Evolutionary conservation across 441 rosid species (phyloP).

Genomic region (Bruguiera hainesii): DNA sequence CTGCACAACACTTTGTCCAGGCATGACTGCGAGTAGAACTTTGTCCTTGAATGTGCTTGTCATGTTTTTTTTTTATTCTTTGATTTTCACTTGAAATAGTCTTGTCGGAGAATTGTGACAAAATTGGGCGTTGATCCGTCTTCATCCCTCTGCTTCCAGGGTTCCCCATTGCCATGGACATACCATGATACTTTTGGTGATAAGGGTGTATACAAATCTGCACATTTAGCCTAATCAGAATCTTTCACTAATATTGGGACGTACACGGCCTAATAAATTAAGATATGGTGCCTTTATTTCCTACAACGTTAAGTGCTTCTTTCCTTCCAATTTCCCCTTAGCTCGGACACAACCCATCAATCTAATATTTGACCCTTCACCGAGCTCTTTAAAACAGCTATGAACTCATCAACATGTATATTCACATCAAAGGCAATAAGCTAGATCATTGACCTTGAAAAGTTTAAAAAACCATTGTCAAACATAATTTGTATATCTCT

Average conservation of each 20-base stretch:
- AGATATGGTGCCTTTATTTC: neutral
- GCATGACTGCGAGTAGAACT: constrained; percentile 4
- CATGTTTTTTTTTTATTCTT: neutral
- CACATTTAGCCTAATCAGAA: constrained; percentile 22
- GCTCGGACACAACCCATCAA: neutral
- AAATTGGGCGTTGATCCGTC: constrained; percentile 39
- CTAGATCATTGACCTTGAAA: too few relatives aligned
- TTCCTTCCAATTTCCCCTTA: too few relatives aligned
- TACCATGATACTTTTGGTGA: constrained; percentile 62
- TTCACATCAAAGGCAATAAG: neutral
- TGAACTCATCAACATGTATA: neutral
- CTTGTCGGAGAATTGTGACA: constrained; percentile 37
- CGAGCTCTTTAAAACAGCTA: neutral
- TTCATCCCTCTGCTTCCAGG: constrained; percentile 50
- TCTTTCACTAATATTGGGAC: neutral
- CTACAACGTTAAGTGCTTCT: too few relatives aligned
- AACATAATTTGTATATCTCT: too few relatives aligned
- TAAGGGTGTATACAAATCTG: constrained; percentile 55
- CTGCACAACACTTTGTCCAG: constrained; percentile 12
- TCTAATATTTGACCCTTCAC: neutral
- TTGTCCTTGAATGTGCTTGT: neutral
- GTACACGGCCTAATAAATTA: neutral
- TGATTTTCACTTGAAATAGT: constrained; percentile 42
- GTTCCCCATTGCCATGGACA: constrained; percentile 52
- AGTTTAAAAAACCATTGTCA: too few relatives aligned